These are phyloP conservation scores for Kappamyces sp. DNA, from an alignment of 192 early-diverging fungal genomes.

Conservation along the genomic window DNA sequence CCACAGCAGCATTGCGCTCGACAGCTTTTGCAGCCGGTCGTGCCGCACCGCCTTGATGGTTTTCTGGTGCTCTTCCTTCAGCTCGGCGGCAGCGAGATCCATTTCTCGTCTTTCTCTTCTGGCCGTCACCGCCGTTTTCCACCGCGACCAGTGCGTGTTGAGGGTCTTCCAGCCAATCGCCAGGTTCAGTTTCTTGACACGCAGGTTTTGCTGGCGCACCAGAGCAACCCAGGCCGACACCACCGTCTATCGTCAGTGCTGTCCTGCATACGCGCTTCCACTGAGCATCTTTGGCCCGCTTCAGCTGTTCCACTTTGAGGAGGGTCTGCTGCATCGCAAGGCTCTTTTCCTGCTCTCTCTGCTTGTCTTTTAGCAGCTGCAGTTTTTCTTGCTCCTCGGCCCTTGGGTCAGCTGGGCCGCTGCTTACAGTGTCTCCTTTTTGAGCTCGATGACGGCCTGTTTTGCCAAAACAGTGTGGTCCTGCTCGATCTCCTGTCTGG, in stretches of 20 bases:
- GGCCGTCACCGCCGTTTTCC: not conserved
- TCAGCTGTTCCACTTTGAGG: not conserved
- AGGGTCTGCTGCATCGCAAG: not conserved
- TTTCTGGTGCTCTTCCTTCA: not conserved
- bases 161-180: conserved; percentile 5
- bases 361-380: not conserved
- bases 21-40: not conserved
- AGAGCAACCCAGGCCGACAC: not conserved
- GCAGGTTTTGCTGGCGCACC: not conserved
- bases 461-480: no score
- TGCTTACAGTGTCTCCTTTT: no score
- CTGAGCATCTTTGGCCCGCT: not conserved
- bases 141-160: not conserved
- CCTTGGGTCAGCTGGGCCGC: no score
- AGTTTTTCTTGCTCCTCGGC: no score
- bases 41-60: not conserved
- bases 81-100: not conserved
- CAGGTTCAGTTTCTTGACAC: conserved; percentile 3
- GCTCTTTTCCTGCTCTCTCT: not conserved
- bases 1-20: conserved; percentile 8
- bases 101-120: conserved; percentile 1
- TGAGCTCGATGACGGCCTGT: no score
- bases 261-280: not conserved
- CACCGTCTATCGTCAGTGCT: not conserved
- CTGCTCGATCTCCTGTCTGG: no score